These are phyloP conservation scores for Acanthamoeba healyi DNA, from an alignment of 208 protist species.

Conservation along the genomic window DNA sequence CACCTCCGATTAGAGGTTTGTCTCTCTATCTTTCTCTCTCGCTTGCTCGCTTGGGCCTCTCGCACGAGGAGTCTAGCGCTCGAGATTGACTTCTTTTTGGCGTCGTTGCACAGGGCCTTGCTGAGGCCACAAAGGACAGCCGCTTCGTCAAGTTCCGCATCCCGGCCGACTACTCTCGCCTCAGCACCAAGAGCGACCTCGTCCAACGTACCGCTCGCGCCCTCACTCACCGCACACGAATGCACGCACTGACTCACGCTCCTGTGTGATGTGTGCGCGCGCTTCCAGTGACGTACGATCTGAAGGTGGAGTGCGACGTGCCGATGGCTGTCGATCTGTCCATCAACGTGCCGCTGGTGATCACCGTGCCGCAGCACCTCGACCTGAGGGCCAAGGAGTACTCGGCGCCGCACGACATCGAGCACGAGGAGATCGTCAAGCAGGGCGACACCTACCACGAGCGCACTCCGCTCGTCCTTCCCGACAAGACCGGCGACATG, in stretches of 20 bases:
- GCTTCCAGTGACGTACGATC: background rate
- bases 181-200: constrained; percentile 56
- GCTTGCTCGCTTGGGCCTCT: no score
- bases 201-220: background rate
- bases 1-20: constrained; percentile 37
- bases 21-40: no score
- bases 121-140: constrained; percentile 68
- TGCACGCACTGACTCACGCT: background rate
- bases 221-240: background rate
- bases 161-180: constrained; percentile 12
- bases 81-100: background rate
- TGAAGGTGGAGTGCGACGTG: constrained; percentile 73
- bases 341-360: background rate
- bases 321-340: constrained; percentile 66
- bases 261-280: background rate
- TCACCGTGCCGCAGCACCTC: constrained; percentile 66
- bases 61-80: no score
- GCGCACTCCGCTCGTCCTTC: constrained; percentile 61
- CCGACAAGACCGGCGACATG: constrained; percentile 55
- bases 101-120: background rate
- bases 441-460: constrained; percentile 67
- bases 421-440: constrained; percentile 35
- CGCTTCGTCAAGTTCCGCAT: constrained; percentile 52
- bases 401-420: constrained; percentile 14
- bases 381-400: constrained; percentile 23